Percentiles rank a stretch among this genome's conserved stretches.
Conservation (phyloP, 352 stramenopile genomes). For the Phytophthora megakarya region DNA sequence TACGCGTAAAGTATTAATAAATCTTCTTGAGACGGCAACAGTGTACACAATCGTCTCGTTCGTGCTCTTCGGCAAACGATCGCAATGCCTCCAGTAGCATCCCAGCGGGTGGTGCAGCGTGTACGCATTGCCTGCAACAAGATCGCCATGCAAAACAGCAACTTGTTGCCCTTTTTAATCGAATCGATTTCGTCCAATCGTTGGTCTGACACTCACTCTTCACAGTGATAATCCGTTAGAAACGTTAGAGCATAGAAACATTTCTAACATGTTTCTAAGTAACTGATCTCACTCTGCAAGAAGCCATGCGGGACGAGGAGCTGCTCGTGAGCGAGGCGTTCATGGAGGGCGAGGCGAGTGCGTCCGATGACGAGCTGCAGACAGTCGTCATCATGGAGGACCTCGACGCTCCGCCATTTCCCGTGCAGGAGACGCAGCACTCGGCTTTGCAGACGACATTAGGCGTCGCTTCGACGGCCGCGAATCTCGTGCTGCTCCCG, state of each 20-base stretch:
- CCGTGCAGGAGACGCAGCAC: constrained; percentile 2
- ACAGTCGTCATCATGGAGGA: constrained; percentile 32
- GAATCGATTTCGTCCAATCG: constrained; percentile 8
- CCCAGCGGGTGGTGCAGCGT: background rate
- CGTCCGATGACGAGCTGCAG: constrained; percentile 21
- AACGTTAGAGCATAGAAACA: background rate
- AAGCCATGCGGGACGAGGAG: constrained; percentile 15
- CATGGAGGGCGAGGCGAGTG: constrained; percentile 21
- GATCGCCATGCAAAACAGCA: constrained; percentile 5
- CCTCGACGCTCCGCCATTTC: background rate
- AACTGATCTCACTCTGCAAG: background rate
- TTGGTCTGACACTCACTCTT: background rate
- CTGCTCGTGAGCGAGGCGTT: constrained; percentile 34
- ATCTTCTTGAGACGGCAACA: background rate
- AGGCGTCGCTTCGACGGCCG: constrained; percentile 55
- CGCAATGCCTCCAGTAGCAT: constrained; percentile 6
- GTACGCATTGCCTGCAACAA: background rate
- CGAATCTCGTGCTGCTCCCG: constrained; percentile 64
- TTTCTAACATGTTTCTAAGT: background rate
- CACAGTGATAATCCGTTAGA: constrained; percentile 1
- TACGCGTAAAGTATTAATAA: no score
- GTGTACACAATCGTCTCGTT: background rate
- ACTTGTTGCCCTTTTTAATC: constrained; percentile 18
- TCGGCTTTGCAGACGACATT: constrained; percentile 58
- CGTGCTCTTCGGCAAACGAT: background rate